Evolutionary conservation across 2,329 filamentous ascomycete species (phyloP).

Genomic region (Didymella pomorum): DNA sequence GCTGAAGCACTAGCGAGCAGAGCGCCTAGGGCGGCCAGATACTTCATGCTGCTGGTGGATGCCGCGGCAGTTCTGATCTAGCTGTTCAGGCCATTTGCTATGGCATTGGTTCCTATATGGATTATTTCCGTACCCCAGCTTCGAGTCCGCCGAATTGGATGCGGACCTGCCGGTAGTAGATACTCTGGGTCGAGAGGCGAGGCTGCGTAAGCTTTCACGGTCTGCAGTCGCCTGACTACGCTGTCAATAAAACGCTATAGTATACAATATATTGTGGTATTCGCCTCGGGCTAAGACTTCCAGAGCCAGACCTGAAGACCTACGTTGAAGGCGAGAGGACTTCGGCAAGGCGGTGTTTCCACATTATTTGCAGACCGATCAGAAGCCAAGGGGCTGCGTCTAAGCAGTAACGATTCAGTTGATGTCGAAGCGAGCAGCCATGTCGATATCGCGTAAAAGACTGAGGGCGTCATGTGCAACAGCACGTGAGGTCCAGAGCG

Average conservation of each 20-base stretch:
- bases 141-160: slow-evolving; percentile 31
- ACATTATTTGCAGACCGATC: background rate
- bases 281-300: background rate
- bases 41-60: slow-evolving; percentile 33
- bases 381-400: background rate
- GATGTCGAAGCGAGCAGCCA: background rate
- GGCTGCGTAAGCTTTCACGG: slow-evolving; percentile 17
- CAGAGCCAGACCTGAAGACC: background rate
- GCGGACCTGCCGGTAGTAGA: slow-evolving; percentile 34
- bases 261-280: slow-evolving; percentile 15
- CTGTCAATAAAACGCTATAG: slow-evolving; percentile 15
- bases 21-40: slow-evolving; percentile 26
- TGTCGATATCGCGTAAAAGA: background rate
- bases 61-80: background rate
- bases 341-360: background rate
- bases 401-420: background rate
- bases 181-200: background rate
- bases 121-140: slow-evolving; percentile 19
- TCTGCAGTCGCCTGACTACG: slow-evolving; percentile 23
- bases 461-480: slow-evolving; percentile 15
- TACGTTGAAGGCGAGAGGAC: background rate
- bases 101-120: slow-evolving; percentile 38
- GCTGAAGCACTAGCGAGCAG: slow-evolving; percentile 51
- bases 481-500: background rate
- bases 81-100: background rate